Percentiles rank a stretch among this genome's conserved stretches.
Conservation (phyloP, 1,139 yeast species). For the Zygotorulaspora mrakii region DNA sequence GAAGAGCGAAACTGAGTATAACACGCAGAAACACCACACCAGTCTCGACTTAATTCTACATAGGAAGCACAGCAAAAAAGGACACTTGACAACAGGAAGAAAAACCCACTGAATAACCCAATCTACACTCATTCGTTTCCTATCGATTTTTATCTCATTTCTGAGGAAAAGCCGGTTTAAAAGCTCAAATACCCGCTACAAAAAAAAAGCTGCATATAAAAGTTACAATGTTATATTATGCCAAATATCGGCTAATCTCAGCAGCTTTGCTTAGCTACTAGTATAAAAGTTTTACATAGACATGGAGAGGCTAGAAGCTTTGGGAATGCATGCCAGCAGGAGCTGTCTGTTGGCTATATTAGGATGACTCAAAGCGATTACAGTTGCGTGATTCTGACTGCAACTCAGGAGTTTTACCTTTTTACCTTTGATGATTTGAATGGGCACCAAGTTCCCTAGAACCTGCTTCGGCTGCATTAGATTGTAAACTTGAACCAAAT, state of each 20-base stretch:
- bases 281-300: no score
- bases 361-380: conserved; percentile 69
- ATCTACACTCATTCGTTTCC: conserved; percentile 18
- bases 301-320: conserved; percentile 2
- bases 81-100: conserved; percentile 22
- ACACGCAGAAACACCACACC: conserved; percentile 4
- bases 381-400: conserved; percentile 44
- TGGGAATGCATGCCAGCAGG: conserved; percentile 35
- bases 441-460: conserved; percentile 42
- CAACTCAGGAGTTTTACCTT: conserved; percentile 49
- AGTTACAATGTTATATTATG: no score
- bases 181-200: no score
- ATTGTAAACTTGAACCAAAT: conserved; percentile 65
- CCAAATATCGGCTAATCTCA: no score
- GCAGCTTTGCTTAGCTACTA: no score
- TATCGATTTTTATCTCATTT: no score
- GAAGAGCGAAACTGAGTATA: conserved; percentile 17
- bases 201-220: no score
- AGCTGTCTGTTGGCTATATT: conserved; percentile 60
- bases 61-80: conserved; percentile 12
- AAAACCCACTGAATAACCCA: conserved; percentile 14
- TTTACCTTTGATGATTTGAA: conserved; percentile 74
- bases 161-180: no score
- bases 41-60: conserved; percentile 1
- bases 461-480: conserved; percentile 40